phyloP scores from a whole-genome alignment of 176 grass and related monocot species.

The Stipa capillata region DNA sequence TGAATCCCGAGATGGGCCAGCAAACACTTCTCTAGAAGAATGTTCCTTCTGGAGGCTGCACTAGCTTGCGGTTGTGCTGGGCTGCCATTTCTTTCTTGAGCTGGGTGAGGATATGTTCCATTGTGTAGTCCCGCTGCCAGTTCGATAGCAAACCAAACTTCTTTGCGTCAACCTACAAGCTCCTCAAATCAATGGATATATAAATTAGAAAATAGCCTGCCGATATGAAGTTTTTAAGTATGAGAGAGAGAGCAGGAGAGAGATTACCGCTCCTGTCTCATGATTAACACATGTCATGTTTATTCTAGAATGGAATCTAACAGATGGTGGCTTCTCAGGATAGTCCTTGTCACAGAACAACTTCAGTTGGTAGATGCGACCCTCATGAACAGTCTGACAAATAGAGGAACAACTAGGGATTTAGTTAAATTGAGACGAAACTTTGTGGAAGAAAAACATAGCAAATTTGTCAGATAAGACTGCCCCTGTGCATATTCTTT shows the following conservation, averaged over 20 bases:
- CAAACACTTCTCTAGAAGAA: slow-evolving; percentile 36
- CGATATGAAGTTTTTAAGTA: no score
- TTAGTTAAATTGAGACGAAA: background rate
- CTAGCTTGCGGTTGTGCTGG: slow-evolving; percentile 59
- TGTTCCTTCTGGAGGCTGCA: slow-evolving; percentile 74
- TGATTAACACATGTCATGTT: slow-evolving; percentile 75
- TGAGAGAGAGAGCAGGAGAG: background rate
- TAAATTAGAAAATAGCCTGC: background rate
- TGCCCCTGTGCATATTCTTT: background rate
- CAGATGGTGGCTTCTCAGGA: slow-evolving; percentile 71
- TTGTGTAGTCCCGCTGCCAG: slow-evolving; percentile 68
- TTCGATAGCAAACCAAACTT: slow-evolving; percentile 59
- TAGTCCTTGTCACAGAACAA: slow-evolving; percentile 84
- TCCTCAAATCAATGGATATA: background rate
- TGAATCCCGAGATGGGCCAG: background rate
- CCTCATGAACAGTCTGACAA: slow-evolving; percentile 75
- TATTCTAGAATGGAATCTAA: slow-evolving; percentile 70
- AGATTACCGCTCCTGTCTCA: slow-evolving; percentile 49
- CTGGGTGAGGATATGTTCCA: slow-evolving; percentile 68
- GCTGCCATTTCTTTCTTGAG: slow-evolving; percentile 75
- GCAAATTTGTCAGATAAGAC: background rate
- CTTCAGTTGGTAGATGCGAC: slow-evolving; percentile 75
- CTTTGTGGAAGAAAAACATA: background rate
- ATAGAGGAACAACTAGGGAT: background rate
- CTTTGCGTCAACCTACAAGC: slow-evolving; percentile 63